Percentiles rank a stretch among this genome's conserved stretches.
phyloP scores from a whole-genome alignment of 176 grass and related monocot genomes.

The Phoenix dactylifera region DNA sequence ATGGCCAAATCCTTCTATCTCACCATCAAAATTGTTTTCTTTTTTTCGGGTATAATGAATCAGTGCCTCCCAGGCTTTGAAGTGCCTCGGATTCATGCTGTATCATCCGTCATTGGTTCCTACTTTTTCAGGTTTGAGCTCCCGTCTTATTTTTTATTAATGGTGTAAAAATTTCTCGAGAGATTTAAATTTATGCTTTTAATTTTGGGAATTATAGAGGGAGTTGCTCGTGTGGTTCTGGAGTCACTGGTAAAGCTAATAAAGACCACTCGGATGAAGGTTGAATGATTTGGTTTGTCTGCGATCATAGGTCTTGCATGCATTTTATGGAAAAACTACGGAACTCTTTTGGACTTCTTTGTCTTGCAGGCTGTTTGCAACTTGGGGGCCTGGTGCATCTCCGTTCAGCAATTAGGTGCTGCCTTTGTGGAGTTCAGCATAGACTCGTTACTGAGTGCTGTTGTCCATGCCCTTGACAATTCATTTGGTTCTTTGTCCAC shows the following conservation, averaged over 20 bases:
- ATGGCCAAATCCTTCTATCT: no score
- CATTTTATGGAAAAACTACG: conserved; percentile 2
- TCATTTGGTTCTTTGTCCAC: conserved; percentile 72
- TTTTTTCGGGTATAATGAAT: not conserved
- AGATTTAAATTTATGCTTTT: no score
- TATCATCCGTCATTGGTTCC: conserved; percentile 65
- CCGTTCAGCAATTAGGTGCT: conserved; percentile 56
- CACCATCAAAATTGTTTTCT: not conserved
- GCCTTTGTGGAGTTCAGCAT: conserved; percentile 29
- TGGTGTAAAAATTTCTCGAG: no score
- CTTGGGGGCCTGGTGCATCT: conserved; percentile 71
- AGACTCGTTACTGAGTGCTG: conserved; percentile 29
- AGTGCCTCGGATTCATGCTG: conserved; percentile 73
- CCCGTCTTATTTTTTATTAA: no score
- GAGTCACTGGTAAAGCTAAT: conserved; percentile 57
- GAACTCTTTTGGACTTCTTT: conserved; percentile 11
- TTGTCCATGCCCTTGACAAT: conserved; percentile 72
- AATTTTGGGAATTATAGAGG: conserved; percentile 20
- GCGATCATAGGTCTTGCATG: not conserved
- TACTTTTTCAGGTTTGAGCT: conserved; percentile 41
- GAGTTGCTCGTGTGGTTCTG: conserved; percentile 28
- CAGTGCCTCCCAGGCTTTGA: conserved; percentile 46
- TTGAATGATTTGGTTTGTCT: conserved; percentile 3
- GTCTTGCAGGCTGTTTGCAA: conserved; percentile 59
- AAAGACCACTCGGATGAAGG: conserved; percentile 62